A percentile compares a stretch with the other conserved stretches of the same genome.
Conservation (phyloP, 345 rosid genomes). For the Clausena lansium region DNA sequence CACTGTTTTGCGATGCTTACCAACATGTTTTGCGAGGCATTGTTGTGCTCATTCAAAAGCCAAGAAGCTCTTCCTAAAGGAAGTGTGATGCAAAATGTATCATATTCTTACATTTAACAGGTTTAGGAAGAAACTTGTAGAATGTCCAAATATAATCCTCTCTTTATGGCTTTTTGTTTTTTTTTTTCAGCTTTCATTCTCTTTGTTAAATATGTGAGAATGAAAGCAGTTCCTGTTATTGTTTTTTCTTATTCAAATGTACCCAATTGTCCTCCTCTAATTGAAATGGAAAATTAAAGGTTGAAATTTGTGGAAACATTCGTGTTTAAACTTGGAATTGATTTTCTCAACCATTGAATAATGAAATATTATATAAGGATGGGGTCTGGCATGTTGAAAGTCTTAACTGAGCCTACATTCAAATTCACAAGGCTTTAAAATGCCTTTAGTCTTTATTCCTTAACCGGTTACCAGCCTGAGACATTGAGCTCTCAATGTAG, state of each 20-base stretch:
- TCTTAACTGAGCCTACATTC: too few species aligned
- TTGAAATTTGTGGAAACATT: background rate
- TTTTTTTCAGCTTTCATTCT: background rate
- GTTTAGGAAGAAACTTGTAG: background rate
- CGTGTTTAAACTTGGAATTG: background rate
- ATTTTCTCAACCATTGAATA: background rate
- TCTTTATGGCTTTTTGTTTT: too few species aligned
- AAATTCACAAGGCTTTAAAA: background rate
- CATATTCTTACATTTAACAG: constrained; percentile 5
- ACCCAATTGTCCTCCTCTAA: background rate
- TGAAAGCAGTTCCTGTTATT: constrained; percentile 7
- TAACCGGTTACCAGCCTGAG: background rate
- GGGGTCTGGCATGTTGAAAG: background rate
- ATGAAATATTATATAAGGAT: background rate
- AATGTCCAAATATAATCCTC: constrained; percentile 1
- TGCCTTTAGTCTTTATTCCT: background rate
- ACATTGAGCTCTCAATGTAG: background rate
- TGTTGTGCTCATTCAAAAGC: constrained; percentile 23
- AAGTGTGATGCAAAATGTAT: constrained; percentile 22
- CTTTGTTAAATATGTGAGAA: constrained; percentile 13
- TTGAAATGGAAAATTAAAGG: constrained; percentile 4
- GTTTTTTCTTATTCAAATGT: background rate
- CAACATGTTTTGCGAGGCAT: constrained; percentile 27
- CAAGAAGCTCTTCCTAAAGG: constrained; percentile 7
- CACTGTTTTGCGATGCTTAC: constrained; percentile 36